Percentiles rank a stretch among this genome's conserved stretches.
Evolutionary conservation across 2,329 filamentous ascomycete genomes (phyloP).

Genomic region (Phoma sp.): DNA sequence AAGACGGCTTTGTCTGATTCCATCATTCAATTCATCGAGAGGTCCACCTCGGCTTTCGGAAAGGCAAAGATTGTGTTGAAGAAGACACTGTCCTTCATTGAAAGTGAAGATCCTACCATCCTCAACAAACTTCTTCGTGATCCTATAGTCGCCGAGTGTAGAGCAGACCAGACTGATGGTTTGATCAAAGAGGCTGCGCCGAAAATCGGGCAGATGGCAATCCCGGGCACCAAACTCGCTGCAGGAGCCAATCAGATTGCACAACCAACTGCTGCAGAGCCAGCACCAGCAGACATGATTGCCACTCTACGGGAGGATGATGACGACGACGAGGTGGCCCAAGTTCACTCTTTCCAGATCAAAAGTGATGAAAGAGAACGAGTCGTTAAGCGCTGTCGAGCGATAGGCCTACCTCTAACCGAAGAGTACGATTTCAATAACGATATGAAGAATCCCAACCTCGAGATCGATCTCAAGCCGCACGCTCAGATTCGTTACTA

Average conservation of each 20-base stretch:
- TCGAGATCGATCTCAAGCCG: conserved; percentile 92
- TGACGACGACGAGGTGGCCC: conserved; percentile 84
- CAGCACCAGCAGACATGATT: conserved; percentile 65
- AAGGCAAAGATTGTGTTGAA: conserved; percentile 96
- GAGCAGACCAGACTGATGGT: conserved; percentile 74
- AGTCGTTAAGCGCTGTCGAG: conserved; percentile 88
- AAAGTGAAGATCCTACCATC: conserved; percentile 86
- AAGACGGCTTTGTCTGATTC: conserved; percentile 86
- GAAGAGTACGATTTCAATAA: conserved; percentile 98
- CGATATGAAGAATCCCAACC: conserved; percentile 84
- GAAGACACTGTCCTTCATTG: conserved; percentile 92
- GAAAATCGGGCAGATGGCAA: conserved; percentile 85
- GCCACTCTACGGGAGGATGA: conserved; percentile 71
- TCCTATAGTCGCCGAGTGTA: conserved; percentile 77
- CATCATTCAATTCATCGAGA: conserved; percentile 79
- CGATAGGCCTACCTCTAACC: conserved; percentile 83
- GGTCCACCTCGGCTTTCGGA: conserved; percentile 87
- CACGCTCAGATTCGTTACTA: conserved; percentile 91
- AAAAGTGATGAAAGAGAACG: conserved; percentile 79
- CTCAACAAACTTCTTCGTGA: conserved; percentile 88
- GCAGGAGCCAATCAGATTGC: conserved; percentile 78
- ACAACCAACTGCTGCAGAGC: conserved; percentile 34
- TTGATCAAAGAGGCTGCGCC: conserved; percentile 83
- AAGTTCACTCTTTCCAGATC: conserved; percentile 94
- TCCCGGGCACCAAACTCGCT: conserved; percentile 92